Evolutionary conservation across 129 eudicot genomes (phyloP).

Genomic region (Arctium lappa): DNA sequence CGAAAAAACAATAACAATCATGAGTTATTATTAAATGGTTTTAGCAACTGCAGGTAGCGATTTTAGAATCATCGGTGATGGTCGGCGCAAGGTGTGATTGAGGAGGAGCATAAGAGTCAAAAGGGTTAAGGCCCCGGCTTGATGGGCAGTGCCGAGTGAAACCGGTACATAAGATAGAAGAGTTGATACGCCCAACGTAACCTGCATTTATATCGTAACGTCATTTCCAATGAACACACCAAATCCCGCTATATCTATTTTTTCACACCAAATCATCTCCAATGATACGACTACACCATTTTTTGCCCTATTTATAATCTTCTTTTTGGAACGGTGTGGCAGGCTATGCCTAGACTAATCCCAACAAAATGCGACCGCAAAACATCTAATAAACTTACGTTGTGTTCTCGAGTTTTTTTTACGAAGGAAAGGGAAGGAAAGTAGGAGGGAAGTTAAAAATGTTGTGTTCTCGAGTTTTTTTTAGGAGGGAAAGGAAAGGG

Average conservation of each 20-base stretch:
- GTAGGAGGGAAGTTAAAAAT: too few relatives aligned
- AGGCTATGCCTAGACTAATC: too few relatives aligned
- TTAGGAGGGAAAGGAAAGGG: too few relatives aligned
- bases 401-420: too few relatives aligned
- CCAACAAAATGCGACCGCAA: too few relatives aligned
- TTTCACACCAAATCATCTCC: background rate
- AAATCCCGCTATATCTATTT: background rate
- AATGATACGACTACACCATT: background rate
- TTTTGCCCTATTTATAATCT: background rate
- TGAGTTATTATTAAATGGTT: slow-evolving; percentile 23
- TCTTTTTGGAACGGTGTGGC: too few relatives aligned
- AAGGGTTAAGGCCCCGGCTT: slow-evolving; percentile 91
- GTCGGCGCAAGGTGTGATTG: slow-evolving; percentile 75
- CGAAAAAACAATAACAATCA: background rate
- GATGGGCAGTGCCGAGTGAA: slow-evolving; percentile 92
- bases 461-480: too few relatives aligned
- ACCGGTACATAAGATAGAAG: slow-evolving; percentile 88
- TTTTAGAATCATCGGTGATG: slow-evolving; percentile 63
- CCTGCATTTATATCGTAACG: slow-evolving; percentile 45
- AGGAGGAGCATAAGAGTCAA: slow-evolving; percentile 82
- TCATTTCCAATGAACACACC: background rate
- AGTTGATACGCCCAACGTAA: slow-evolving; percentile 84
- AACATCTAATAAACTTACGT: too few relatives aligned
- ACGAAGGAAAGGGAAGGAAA: too few relatives aligned
- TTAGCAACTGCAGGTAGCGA: slow-evolving; percentile 64